phyloP scores from a whole-genome alignment of 169 alveolate genomes.

The Cryptosporidium parvum region DNA sequence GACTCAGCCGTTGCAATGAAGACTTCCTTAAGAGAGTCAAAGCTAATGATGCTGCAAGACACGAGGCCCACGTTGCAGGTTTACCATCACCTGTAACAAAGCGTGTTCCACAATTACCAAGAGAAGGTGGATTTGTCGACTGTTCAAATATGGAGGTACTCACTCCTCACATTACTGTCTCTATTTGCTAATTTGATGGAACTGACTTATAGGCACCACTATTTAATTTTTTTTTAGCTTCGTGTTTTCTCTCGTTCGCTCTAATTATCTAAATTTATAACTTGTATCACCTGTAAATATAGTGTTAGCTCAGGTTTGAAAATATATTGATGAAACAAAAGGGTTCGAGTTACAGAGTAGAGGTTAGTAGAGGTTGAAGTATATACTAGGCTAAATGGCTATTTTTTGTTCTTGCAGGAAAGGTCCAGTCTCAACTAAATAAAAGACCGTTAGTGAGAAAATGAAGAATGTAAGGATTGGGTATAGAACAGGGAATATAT shows the following conservation, averaged over 20 bases:
- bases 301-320: too few relatives aligned
- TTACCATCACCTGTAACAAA: slow-evolving; percentile 61
- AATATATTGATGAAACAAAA: neutral
- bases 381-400: neutral
- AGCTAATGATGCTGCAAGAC: slow-evolving; percentile 90
- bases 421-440: slow-evolving; percentile 54
- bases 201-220: slow-evolving; percentile 8
- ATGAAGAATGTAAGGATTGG: slow-evolving; percentile 72
- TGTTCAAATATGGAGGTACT: slow-evolving; percentile 73
- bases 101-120: slow-evolving; percentile 56
- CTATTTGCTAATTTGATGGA: slow-evolving; percentile 44
- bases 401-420: slow-evolving; percentile 26
- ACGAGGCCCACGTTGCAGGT: slow-evolving; percentile 87
- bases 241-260: neutral
- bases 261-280: too few relatives aligned
- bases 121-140: slow-evolving; percentile 74
- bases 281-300: neutral
- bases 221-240: neutral
- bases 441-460: slow-evolving; percentile 52
- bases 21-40: slow-evolving; percentile 95
- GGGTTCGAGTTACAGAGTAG: neutral
- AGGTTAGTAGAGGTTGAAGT: neutral
- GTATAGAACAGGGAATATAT: slow-evolving; percentile 50
- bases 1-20: slow-evolving; percentile 96
- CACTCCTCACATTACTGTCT: slow-evolving; percentile 59